Conservation (phyloP, 306 rosid species). For the Leucaena leucocephala region DNA sequence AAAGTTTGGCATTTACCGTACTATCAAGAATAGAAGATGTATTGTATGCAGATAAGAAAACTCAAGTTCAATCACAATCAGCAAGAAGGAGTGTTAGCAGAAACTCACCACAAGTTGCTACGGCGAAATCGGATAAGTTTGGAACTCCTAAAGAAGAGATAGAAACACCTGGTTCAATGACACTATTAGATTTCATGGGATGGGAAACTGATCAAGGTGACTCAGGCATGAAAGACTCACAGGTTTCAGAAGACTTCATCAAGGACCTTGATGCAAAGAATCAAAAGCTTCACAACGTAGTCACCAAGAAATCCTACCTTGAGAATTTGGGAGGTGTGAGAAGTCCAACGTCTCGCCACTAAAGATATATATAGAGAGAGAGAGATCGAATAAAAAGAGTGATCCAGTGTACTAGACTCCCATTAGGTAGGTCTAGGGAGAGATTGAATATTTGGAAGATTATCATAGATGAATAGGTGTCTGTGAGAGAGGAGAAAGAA, state of each 20-base stretch:
- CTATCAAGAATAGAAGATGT: conserved; percentile 93
- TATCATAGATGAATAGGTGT: conserved; percentile 3
- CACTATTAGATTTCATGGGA: conserved; percentile 96
- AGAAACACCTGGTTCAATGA: conserved; percentile 55
- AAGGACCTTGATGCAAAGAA: conserved; percentile 55
- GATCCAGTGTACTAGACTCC: too few species aligned
- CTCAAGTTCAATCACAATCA: conserved; percentile 57
- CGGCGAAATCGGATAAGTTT: conserved; percentile 45
- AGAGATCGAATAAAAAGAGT: too few species aligned
- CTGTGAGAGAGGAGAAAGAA: conserved; percentile 37
- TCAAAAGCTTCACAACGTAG: conserved; percentile 51
- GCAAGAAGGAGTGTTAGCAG: conserved; percentile 32
- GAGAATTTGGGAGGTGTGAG: conserved; percentile 78
- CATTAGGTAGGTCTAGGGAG: neutral
- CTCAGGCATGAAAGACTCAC: conserved; percentile 39
- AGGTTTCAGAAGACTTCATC: conserved; percentile 41
- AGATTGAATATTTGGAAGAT: neutral
- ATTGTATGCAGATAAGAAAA: conserved; percentile 62
- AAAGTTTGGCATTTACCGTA: conserved; percentile 94
- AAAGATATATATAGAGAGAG: conserved; percentile 2
- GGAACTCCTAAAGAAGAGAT: conserved; percentile 50
- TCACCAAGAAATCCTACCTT: conserved; percentile 73
- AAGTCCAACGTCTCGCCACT: conserved; percentile 90
- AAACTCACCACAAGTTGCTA: conserved; percentile 15
- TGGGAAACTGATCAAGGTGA: conserved; percentile 68